Evolutionary conservation across 805 yeast species (phyloP).

Genomic region (Schwanniomyces occidentalis): DNA sequence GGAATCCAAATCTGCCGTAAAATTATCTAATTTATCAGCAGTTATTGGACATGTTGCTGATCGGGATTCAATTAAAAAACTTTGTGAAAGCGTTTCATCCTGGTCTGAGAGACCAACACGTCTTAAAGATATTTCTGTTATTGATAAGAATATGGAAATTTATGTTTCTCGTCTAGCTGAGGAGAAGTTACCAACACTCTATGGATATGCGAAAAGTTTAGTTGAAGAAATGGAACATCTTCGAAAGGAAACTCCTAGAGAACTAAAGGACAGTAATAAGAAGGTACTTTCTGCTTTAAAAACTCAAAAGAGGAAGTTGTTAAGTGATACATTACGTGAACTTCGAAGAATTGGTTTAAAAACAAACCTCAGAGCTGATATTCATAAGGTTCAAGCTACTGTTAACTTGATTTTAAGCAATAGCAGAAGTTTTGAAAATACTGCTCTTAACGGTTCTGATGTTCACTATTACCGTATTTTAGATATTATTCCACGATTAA

Average conservation of each 20-base stretch:
- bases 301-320: constrained; percentile 74
- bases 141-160: constrained; percentile 56
- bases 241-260: constrained; percentile 74
- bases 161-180: constrained; percentile 38
- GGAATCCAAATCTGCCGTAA: constrained; percentile 8
- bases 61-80: constrained; percentile 2
- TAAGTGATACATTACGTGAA: constrained; percentile 77
- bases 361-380: constrained; percentile 62
- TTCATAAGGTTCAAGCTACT: constrained; percentile 60
- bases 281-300: constrained; percentile 65
- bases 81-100: constrained; percentile 35
- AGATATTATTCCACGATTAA: constrained; percentile 77
- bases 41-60: constrained; percentile 10
- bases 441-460: constrained; percentile 43
- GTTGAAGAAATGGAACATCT: constrained; percentile 60
- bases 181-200: constrained; percentile 48
- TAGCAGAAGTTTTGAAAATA: constrained; percentile 44
- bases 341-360: constrained; percentile 76
- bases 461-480: constrained; percentile 64
- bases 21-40: constrained; percentile 10
- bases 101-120: constrained; percentile 62
- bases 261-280: constrained; percentile 70
- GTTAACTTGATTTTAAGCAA: constrained; percentile 63
- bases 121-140: constrained; percentile 49
- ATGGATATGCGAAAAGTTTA: constrained; percentile 55